These are phyloP conservation scores for Musa itinerans DNA, from an alignment of 176 grass and related monocot genomes.

Conservation along the genomic window DNA sequence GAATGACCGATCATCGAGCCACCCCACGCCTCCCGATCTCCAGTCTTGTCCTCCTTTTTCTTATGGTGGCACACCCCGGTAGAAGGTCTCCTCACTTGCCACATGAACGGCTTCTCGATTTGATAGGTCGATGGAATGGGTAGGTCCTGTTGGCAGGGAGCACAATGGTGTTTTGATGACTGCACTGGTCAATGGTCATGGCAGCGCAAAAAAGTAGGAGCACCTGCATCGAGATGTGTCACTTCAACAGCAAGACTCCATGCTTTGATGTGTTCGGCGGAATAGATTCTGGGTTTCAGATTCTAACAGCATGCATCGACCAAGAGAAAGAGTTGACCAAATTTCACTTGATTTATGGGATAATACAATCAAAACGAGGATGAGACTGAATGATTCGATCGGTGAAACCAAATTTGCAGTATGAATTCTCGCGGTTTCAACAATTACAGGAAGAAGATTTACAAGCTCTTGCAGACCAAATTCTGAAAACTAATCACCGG, in stretches of 20 bases:
- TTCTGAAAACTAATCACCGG: not conserved
- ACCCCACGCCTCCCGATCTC: not conserved
- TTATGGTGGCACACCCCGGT: not conserved
- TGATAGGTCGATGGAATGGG: too few relatives aligned
- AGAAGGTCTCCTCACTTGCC: not conserved
- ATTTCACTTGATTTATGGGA: not conserved
- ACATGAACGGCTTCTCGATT: not conserved
- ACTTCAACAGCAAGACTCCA: too few relatives aligned
- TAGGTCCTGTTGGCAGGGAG: not conserved
- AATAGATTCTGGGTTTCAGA: too few relatives aligned
- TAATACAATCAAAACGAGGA: too few relatives aligned
- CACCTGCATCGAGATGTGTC: too few relatives aligned
- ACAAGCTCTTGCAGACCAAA: not conserved
- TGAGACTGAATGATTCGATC: not conserved
- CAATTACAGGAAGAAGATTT: slow-evolving; percentile 9
- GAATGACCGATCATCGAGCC: not conserved
- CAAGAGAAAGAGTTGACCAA: too few relatives aligned
- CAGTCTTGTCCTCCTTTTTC: slow-evolving; percentile 8
- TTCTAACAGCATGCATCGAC: too few relatives aligned
- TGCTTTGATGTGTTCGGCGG: too few relatives aligned
- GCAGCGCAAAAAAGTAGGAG: not conserved
- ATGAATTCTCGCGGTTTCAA: not conserved
- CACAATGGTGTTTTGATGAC: not conserved
- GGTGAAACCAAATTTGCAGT: not conserved
- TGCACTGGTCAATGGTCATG: not conserved